Conservation (phyloP, 345 rosid genomes). For the Moricandia arvensis region DNA sequence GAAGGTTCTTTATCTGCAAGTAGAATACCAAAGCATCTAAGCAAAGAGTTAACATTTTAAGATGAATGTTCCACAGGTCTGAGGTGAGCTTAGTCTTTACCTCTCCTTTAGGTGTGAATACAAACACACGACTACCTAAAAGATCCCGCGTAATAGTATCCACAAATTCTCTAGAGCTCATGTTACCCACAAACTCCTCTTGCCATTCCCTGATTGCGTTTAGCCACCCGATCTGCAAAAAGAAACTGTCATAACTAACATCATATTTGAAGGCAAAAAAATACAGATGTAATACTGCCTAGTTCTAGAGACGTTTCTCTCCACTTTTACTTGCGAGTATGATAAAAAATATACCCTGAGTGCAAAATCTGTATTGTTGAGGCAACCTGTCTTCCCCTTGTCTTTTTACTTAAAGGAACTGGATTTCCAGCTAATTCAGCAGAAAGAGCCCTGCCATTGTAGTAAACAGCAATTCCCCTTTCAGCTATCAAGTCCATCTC, state of each 20-base stretch:
- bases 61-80: slow-evolving; percentile 11
- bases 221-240: slow-evolving; percentile 85
- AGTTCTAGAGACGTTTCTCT: too few relatives aligned
- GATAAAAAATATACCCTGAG: slow-evolving; percentile 62
- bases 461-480: slow-evolving; percentile 98
- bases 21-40: slow-evolving; percentile 10
- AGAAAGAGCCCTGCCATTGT: slow-evolving; percentile 79
- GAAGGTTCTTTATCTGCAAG: slow-evolving; percentile 84
- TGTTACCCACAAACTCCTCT: slow-evolving; percentile 98
- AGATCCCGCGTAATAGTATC: slow-evolving; percentile 91
- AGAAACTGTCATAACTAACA: slow-evolving; percentile 36
- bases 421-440: slow-evolving; percentile 78
- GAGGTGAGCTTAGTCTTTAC: too few relatives aligned
- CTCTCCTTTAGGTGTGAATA: slow-evolving; percentile 88
- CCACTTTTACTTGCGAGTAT: too few relatives aligned
- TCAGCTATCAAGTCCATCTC: slow-evolving; percentile 97
- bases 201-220: slow-evolving; percentile 99
- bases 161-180: slow-evolving; percentile 99
- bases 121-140: slow-evolving; percentile 92
- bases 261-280: too few relatives aligned
- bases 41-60: slow-evolving; percentile 10
- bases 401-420: slow-evolving; percentile 65
- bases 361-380: slow-evolving; percentile 88
- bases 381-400: slow-evolving; percentile 82
- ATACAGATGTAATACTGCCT: too few relatives aligned